Conservation (phyloP, 345 rosid genomes). For the Melaleuca quinquenervia region DNA sequence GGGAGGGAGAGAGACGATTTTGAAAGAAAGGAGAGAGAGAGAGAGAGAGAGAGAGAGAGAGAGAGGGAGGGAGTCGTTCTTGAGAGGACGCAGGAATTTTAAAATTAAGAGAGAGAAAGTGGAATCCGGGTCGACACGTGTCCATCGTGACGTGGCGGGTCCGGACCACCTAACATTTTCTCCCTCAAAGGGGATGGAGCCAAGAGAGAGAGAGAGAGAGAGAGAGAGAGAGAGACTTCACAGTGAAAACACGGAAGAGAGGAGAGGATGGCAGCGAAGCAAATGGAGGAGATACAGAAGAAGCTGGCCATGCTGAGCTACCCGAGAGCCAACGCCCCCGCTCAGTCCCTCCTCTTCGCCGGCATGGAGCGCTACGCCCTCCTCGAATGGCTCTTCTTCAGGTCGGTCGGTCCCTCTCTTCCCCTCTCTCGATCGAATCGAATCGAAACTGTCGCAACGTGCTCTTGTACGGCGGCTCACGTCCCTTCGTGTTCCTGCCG, state of each 20-base stretch:
- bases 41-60: too few relatives aligned
- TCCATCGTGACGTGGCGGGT: not conserved
- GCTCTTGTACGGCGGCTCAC: not conserved
- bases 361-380: constrained; percentile 99
- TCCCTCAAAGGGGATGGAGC: not conserved
- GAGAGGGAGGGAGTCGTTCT: too few relatives aligned
- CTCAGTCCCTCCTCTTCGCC: constrained; percentile 96
- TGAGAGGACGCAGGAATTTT: too few relatives aligned
- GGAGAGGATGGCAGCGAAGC: constrained; percentile 60
- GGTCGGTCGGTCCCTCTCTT: constrained; percentile 4
- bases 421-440: not conserved
- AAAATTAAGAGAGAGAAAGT: too few relatives aligned
- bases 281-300: constrained; percentile 89
- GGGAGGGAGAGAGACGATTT: too few relatives aligned
- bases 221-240: not conserved
- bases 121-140: too few relatives aligned
- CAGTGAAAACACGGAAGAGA: not conserved
- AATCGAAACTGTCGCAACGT: not conserved
- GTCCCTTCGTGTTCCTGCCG: not conserved
- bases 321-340: constrained; percentile 80
- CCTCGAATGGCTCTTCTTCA: constrained; percentile 96
- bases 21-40: too few relatives aligned
- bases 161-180: not conserved
- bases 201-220: not conserved
- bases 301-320: constrained; percentile 56